Evolutionary conservation across 495 filamentous ascomycete genomes (phyloP), one percentile per base, ranked within the genome.

Genomic region (Aspergillus saccharolyticus): DNA sequence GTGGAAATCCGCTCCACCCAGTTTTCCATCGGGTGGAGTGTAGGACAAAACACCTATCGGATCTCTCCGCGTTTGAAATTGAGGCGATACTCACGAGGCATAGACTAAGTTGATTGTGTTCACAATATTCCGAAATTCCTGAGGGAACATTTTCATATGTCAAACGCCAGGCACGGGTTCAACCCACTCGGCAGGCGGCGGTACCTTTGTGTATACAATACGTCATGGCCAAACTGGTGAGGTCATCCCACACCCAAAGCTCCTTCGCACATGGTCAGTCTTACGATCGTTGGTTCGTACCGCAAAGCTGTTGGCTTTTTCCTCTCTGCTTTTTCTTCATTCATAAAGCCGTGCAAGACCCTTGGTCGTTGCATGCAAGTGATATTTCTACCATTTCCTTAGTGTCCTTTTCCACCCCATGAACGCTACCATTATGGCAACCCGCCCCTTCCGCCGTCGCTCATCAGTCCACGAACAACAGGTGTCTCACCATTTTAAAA

Each of bases 401-500:
- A n/a, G 15, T 4, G 42, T 20, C 8, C 39, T 30, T 25, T 25
- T 21, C 9, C 15, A 21, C 48, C 22, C 25, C 8, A 62, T 14
- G 12, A 68, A 65, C 64, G 14, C 60, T 4, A 17, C 12, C 39
- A 42, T 57, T 14, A 50, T 50, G 47, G 17, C 15, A 8, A 17
- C 21, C 33, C 14, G n/a, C 48, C 63, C 12, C 18, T 69, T 71
- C 49, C 60, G 65, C 20, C 75, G 75, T 28, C 70, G 64, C 10
- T 44, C 63, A 2, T 78, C 74, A 18, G 42, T 69, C 22, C 58
- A 65, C 21, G 66, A 70, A 57, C 63, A 69, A 42, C 69, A 20
- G 69, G 71, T 45, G 58, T 71, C 14, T 65, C 63, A 1, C 8
- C 62, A 68, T 39, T 65, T 66, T 19, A 44, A 61, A 19, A 60